Conservation (phyloP, 495 filamentous ascomycete species). For the Penicillium chermesinum region DNA sequence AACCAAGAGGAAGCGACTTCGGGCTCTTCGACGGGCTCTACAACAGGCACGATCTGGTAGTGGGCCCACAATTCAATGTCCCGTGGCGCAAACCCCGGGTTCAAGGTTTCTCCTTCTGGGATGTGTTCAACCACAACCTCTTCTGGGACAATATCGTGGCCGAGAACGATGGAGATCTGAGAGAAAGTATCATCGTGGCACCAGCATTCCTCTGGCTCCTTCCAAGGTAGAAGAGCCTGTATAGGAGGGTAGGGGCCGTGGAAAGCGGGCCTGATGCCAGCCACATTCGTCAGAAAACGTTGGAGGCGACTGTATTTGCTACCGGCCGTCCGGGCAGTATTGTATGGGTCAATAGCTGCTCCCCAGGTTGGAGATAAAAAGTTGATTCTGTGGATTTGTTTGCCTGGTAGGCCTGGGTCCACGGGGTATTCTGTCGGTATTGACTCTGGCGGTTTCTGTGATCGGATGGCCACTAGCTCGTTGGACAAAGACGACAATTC, state of each 20-base stretch:
- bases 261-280: neutral
- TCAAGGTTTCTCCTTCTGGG: constrained; percentile 27
- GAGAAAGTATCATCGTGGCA: constrained; percentile 36
- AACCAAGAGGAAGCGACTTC: neutral
- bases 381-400: constrained; percentile 26
- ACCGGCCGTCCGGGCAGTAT: constrained; percentile 29
- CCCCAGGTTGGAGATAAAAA: constrained; percentile 32
- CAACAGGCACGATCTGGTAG: constrained; percentile 18
- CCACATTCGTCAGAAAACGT: neutral
- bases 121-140: constrained; percentile 47
- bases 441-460: constrained; percentile 14
- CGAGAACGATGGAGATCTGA: constrained; percentile 35
- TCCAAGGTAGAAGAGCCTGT: constrained; percentile 35
- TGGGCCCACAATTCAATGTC: constrained; percentile 46
- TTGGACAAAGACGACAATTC: constrained; percentile 36
- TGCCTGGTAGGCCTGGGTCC: constrained; percentile 1
- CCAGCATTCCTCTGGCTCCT: constrained; percentile 46
- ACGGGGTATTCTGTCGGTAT: constrained; percentile 17
- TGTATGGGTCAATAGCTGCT: constrained; percentile 32
- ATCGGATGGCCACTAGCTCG: constrained; percentile 27
- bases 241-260: constrained; percentile 11
- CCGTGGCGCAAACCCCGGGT: constrained; percentile 35
- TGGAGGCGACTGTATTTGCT: neutral
- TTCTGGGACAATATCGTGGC: constrained; percentile 38
- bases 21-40: neutral